phyloP scores from a whole-genome alignment of 495 filamentous ascomycete species.

The Cenococcum geophilum region DNA sequence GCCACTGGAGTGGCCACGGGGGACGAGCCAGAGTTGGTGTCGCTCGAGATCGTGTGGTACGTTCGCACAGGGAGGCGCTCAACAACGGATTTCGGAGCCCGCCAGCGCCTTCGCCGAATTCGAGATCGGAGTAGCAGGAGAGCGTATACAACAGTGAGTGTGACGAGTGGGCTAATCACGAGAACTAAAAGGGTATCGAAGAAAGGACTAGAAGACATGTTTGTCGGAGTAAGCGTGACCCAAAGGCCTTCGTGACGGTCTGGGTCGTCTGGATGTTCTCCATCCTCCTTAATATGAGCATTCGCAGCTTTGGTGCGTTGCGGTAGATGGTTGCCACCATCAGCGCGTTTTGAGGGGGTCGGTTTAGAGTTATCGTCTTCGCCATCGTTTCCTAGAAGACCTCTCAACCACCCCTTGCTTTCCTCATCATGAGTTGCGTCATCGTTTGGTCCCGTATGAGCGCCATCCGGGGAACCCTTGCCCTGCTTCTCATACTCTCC shows the following conservation, averaged over 20 bases:
- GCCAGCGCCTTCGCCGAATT: constrained; percentile 84
- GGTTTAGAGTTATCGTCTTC: constrained; percentile 14
- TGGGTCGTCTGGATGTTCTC: constrained; percentile 18
- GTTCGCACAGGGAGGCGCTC: constrained; percentile 91
- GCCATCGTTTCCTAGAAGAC: constrained; percentile 8
- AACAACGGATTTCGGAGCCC: constrained; percentile 92
- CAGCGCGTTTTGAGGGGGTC: not conserved
- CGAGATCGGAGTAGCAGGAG: constrained; percentile 81
- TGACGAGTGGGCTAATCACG: constrained; percentile 86
- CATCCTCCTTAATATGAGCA: constrained; percentile 8
- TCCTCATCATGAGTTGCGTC: constrained; percentile 6
- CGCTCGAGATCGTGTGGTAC: constrained; percentile 73
- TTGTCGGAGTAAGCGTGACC: constrained; percentile 90
- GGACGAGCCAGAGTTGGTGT: constrained; percentile 51
- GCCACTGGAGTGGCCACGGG: constrained; percentile 50
- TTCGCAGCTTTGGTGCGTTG: not conserved
- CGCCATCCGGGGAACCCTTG: constrained; percentile 22
- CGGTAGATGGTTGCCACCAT: constrained; percentile 3
- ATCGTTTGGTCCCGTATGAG: not conserved
- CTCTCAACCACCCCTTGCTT: constrained; percentile 24
- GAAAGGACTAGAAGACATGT: constrained; percentile 85
- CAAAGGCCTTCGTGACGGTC: constrained; percentile 76
- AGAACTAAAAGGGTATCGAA: constrained; percentile 92
- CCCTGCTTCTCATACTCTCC: constrained; percentile 57
- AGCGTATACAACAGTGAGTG: constrained; percentile 86